A percentile compares a stretch with the other conserved stretches of the same genome.
Evolutionary conservation across 2,329 filamentous ascomycete genomes (phyloP).

Genomic region (Fusarium coicis): DNA sequence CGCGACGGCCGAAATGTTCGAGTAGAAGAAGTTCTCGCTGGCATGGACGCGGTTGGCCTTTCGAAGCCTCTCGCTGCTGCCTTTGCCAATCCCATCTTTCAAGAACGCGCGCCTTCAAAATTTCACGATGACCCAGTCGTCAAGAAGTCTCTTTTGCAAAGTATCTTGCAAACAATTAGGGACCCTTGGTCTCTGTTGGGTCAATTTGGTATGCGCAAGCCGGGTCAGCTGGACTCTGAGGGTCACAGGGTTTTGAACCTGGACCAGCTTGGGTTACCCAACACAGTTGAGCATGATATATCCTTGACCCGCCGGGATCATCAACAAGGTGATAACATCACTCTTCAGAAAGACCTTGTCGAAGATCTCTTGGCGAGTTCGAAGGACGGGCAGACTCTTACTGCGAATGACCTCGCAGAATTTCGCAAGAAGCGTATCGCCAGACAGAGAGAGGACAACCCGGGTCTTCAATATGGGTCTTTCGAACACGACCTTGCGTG

Average conservation of each 20-base stretch:
- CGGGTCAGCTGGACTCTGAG: conserved; percentile 30
- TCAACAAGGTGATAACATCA: conserved; percentile 35
- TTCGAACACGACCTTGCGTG: conserved; percentile 34
- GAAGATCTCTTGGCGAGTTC: conserved; percentile 31
- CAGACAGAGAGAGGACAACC: conserved; percentile 31
- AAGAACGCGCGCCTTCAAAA: conserved; percentile 18
- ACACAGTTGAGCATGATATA: conserved; percentile 39
- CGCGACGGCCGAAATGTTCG: conserved; percentile 36
- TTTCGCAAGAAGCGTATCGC: conserved; percentile 34
- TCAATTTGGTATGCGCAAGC: conserved; percentile 37
- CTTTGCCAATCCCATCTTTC: conserved; percentile 40
- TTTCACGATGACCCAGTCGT: conserved; percentile 4
- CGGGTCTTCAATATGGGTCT: conserved; percentile 21
- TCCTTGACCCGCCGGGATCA: conserved; percentile 39
- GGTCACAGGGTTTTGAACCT: conserved; percentile 35
- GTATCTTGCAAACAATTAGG: neutral
- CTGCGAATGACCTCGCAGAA: conserved; percentile 31
- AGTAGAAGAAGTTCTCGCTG: conserved; percentile 28
- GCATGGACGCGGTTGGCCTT: conserved; percentile 30
- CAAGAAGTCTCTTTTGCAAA: conserved; percentile 18
- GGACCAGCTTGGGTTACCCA: conserved; percentile 33
- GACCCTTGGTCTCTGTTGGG: conserved; percentile 37
- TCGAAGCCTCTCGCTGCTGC: conserved; percentile 33
- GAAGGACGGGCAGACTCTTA: conserved; percentile 35
- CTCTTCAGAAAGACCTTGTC: conserved; percentile 32